A percentile compares a stretch with the other conserved stretches of the same genome.
phyloP scores from a whole-genome alignment of 192 early-diverging fungal genomes.

The Nowakowskiella sp. region DNA sequence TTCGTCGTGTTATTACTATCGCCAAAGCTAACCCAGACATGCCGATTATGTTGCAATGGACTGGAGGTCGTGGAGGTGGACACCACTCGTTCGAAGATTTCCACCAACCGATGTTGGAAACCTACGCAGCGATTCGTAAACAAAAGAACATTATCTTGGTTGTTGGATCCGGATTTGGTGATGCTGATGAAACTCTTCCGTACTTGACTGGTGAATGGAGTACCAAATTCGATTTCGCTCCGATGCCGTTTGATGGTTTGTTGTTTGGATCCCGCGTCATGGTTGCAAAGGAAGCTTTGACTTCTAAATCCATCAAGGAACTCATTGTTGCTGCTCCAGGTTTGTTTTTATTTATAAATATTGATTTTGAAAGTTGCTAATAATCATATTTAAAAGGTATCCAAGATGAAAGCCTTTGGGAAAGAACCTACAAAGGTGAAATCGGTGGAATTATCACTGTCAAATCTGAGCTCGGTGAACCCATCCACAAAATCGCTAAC shows the following conservation, averaged over 20 bases:
- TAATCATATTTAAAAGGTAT: conserved; percentile 22
- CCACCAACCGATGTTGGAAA: conserved; percentile 81
- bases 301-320: conserved; percentile 73
- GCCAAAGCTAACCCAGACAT: conserved; percentile 72
- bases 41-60: conserved; percentile 92
- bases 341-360: neutral
- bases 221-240: conserved; percentile 62
- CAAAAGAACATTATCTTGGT: conserved; percentile 75
- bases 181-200: conserved; percentile 72
- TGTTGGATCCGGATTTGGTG: conserved; percentile 88
- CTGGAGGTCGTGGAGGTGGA: conserved; percentile 90
- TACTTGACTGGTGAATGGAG: conserved; percentile 94
- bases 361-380: neutral
- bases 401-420: conserved; percentile 70
- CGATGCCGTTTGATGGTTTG: conserved; percentile 95
- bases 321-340: conserved; percentile 80
- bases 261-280: conserved; percentile 94
- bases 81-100: conserved; percentile 97
- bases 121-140: conserved; percentile 74
- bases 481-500: conserved; percentile 86
- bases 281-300: conserved; percentile 81
- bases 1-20: conserved; percentile 75
- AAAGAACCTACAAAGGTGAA: conserved; percentile 68
- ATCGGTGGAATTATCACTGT: conserved; percentile 77
- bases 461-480: conserved; percentile 85